Evolutionary conservation across 116 monocot genomes (phyloP).

Genomic region (Dioscorea cayenensis): DNA sequence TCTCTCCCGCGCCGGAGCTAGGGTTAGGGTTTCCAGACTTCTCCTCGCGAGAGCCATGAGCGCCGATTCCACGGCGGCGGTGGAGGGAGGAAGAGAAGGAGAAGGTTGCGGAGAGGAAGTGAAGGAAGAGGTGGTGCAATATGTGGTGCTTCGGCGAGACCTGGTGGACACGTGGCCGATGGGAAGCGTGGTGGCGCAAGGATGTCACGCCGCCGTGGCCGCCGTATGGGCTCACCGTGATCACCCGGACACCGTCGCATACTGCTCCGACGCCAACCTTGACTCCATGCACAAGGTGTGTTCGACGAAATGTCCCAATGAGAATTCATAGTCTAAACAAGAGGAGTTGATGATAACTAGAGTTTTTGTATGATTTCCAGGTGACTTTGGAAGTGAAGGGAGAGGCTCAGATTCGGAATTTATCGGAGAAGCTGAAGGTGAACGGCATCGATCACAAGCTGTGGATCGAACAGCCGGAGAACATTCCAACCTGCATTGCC

Average conservation of each 20-base stretch:
- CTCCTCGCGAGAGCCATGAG: neutral
- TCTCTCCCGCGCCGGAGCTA: neutral
- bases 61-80: neutral
- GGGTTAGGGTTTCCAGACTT: neutral
- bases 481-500: slow-evolving; percentile 80
- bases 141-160: slow-evolving; percentile 93
- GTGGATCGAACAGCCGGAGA: slow-evolving; percentile 97
- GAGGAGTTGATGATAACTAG: neutral
- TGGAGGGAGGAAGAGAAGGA: neutral
- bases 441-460: slow-evolving; percentile 70
- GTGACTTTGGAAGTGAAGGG: slow-evolving; percentile 97
- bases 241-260: slow-evolving; percentile 48
- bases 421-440: slow-evolving; percentile 65
- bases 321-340: neutral
- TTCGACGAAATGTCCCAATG: slow-evolving; percentile 47
- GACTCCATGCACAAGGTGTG: slow-evolving; percentile 90
- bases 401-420: slow-evolving; percentile 59
- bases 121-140: slow-evolving; percentile 58
- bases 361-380: slow-evolving; percentile 17
- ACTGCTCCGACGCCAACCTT: slow-evolving; percentile 54
- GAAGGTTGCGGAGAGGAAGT: neutral
- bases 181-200: slow-evolving; percentile 79
- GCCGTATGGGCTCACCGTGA: slow-evolving; percentile 70
- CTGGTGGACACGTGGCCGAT: slow-evolving; percentile 91
- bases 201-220: slow-evolving; percentile 89